Base-by-base conservation (phyloP, 495 filamentous ascomycete species). In the Aspergillus saccharolyticus region DNA sequence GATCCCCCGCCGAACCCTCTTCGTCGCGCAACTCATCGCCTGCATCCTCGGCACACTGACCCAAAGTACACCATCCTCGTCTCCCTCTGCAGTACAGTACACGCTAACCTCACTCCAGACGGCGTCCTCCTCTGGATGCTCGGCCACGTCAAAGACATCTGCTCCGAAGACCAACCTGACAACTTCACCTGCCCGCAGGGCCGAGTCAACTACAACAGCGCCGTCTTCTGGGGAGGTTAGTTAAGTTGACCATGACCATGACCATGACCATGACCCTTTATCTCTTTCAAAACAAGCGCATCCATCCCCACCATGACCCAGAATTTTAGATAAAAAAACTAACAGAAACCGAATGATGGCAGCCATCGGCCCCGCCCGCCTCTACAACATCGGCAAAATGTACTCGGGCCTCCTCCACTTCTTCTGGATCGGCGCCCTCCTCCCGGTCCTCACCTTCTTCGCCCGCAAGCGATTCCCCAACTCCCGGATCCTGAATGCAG, bases 111-210 rank as follows among this genome's bases (percentile, higher is more conserved):
- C 0, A 28, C 18, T 15, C 4, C n/a, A 58, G 56, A 58, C 64
- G 78, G 78, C 25, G 88, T 95, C 7, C 75, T 94, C 20, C 91
- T 92, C 69, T 96, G 91, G 91, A 93, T 93, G 89, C 89, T 96
- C 57, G 65, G 64, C 44, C 80, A 91, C 68, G 85, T 95, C 25
- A 83, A 83, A 1, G 81, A 83, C 14, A 82, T 96, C 50, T 96
- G 91, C 70, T 91, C 89, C 0, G 78, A 85, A 0, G 68, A 86
- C 52, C 89, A 89, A 42, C 78, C 91, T 63, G 91, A 94, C 67
- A 88, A 89, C 16, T 95, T 95, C 69, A 91, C 85, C 22, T 96
- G 90, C 61, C 91, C 91, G 15, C 86, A 93, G 50, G 91, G 89
- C 3, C 84, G 88, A 17, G 90, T 95, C 3, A 89, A 94, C 73